Evolutionary conservation across 768 basidiomycete species (phyloP).

Genomic region (Sistotremastrum suecicum): DNA sequence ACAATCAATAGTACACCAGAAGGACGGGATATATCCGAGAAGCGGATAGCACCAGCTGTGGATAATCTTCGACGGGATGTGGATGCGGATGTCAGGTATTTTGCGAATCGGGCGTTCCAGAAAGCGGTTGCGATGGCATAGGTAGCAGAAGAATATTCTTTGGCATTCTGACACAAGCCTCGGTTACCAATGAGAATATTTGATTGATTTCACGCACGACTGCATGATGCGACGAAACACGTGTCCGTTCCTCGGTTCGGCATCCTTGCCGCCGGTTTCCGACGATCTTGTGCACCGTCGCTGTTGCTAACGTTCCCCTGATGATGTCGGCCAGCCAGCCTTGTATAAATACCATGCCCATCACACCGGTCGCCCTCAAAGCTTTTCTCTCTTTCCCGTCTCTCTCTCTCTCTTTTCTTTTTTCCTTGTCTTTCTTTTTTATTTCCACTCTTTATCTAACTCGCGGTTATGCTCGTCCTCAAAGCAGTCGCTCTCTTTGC

Average conservation of each 20-base stretch:
- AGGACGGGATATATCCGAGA: constrained; percentile 60
- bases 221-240: too few relatives aligned
- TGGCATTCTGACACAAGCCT: too few relatives aligned
- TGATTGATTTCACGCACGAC: too few relatives aligned
- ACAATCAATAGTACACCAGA: constrained; percentile 50
- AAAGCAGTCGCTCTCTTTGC: too few relatives aligned
- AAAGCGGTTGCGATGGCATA: constrained; percentile 26
- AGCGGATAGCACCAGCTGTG: constrained; percentile 67
- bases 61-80: constrained; percentile 77
- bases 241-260: too few relatives aligned
- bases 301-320: too few relatives aligned
- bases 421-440: constrained; percentile 8
- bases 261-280: too few relatives aligned
- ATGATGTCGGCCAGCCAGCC: too few relatives aligned
- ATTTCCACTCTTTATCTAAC: constrained; percentile 8
- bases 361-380: not conserved
- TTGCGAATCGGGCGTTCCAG: constrained; percentile 71
- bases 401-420: constrained; percentile 10
- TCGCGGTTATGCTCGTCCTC: too few relatives aligned
- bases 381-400: not conserved
- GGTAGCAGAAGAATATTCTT: constrained; percentile 2
- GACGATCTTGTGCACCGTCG: too few relatives aligned
- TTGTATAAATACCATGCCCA: too few relatives aligned
- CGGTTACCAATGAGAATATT: too few relatives aligned
- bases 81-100: constrained; percentile 96